Evolutionary conservation across 345 rosid genomes (phyloP).

Genomic region (Carallia brachiata): DNA sequence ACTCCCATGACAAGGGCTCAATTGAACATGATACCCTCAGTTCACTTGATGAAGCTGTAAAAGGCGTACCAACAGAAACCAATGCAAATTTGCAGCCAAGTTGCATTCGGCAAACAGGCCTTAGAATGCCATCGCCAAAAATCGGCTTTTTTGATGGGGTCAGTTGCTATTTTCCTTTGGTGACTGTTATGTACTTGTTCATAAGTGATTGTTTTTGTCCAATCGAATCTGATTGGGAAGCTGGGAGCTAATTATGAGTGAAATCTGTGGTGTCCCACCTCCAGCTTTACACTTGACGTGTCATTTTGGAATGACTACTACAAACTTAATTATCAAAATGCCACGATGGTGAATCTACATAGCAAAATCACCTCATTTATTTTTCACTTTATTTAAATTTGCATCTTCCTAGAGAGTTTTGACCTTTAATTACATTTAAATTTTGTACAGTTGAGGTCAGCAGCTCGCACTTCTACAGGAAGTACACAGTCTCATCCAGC

Average conservation of each 20-base stretch:
- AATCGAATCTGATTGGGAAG: too few relatives aligned
- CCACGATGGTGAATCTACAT: background rate
- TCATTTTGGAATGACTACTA: background rate
- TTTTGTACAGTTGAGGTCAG: conserved; percentile 52
- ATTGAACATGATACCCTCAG: conserved; percentile 33
- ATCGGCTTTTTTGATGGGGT: conserved; percentile 98
- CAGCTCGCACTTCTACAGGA: conserved; percentile 45
- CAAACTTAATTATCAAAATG: background rate
- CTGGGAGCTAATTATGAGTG: background rate
- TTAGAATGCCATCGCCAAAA: conserved; percentile 92
- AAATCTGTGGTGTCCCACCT: background rate
- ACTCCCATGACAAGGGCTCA: conserved; percentile 28
- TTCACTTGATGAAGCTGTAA: conserved; percentile 29
- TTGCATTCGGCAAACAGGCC: conserved; percentile 71
- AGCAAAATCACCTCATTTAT: background rate
- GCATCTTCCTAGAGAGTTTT: background rate
- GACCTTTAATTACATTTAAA: conserved; percentile 1
- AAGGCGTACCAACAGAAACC: conserved; percentile 35
- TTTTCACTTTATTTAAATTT: too few relatives aligned
- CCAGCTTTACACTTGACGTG: too few relatives aligned
- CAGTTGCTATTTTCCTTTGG: conserved; percentile 33
- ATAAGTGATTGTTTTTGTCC: background rate
- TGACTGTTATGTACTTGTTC: conserved; percentile 7
- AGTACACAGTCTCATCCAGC: conserved; percentile 34
- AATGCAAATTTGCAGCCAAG: conserved; percentile 33